phyloP scores from a whole-genome alignment of 306 rosid genomes.

The Corylus heterophylla region DNA sequence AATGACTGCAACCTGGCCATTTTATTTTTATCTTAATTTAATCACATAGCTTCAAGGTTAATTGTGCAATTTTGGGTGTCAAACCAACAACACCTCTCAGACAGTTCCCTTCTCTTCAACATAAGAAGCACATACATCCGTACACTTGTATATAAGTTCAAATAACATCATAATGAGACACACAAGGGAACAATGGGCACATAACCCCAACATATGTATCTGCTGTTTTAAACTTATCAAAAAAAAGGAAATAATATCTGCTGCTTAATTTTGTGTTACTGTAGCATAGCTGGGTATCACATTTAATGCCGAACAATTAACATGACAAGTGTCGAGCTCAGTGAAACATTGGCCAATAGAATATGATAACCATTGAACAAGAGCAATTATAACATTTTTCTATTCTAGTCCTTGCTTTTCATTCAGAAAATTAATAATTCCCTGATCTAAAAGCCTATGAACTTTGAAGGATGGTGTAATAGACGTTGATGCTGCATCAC shows the following conservation, averaged over 20 bases:
- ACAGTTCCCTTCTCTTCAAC: not conserved
- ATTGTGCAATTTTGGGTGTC: not conserved
- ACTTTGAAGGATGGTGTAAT: constrained; percentile 2
- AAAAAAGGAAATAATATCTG: too few relatives aligned
- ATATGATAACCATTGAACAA: too few relatives aligned
- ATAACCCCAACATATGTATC: too few relatives aligned
- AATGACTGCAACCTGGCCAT: not conserved
- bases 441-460: not conserved
- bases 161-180: not conserved
- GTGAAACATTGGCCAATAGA: too few relatives aligned
- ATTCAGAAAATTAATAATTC: not conserved
- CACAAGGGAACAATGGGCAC: too few relatives aligned
- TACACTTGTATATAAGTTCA: not conserved
- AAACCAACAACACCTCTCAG: not conserved
- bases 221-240: too few relatives aligned
- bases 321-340: too few relatives aligned
- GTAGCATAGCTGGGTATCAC: too few relatives aligned
- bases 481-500: constrained; percentile 1
- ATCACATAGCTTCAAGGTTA: not conserved
- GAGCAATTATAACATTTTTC: too few relatives aligned
- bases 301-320: too few relatives aligned
- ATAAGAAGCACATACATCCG: not conserved
- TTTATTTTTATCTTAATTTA: not conserved
- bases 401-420: not conserved
- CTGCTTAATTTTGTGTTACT: too few relatives aligned